Conservation (phyloP, 768 basidiomycete genomes). For the Coprinellus micaceus region DNA sequence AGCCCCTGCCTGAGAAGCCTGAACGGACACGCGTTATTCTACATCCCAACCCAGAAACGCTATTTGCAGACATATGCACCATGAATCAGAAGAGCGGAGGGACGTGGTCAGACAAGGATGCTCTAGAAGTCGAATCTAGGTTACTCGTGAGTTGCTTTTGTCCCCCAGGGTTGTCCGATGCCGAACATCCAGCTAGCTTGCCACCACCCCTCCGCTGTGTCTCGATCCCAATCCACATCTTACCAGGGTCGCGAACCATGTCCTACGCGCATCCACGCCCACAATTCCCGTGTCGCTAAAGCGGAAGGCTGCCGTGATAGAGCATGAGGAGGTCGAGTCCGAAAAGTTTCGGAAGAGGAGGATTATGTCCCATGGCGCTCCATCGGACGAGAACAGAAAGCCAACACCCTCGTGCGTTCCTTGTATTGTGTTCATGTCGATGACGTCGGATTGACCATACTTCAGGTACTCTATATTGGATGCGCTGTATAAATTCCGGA, state of each 20-base stretch:
- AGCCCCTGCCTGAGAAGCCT: constrained; percentile 55
- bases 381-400: constrained; percentile 41
- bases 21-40: constrained; percentile 69
- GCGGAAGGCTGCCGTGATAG: constrained; percentile 65
- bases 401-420: constrained; percentile 47
- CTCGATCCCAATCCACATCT: constrained; percentile 78
- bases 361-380: constrained; percentile 78
- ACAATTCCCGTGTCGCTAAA: constrained; percentile 72
- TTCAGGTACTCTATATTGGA: constrained; percentile 60
- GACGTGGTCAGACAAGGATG: constrained; percentile 69
- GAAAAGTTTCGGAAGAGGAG: constrained; percentile 70
- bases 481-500: constrained; percentile 29
- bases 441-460: neutral
- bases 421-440: neutral
- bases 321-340: constrained; percentile 72
- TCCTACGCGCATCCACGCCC: constrained; percentile 68
- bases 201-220: constrained; percentile 73
- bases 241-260: constrained; percentile 70
- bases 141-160: constrained; percentile 52
- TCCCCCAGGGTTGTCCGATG: constrained; percentile 5
- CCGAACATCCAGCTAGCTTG: constrained; percentile 42
- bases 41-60: constrained; percentile 70
- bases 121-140: constrained; percentile 70
- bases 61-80: constrained; percentile 76
- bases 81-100: constrained; percentile 55